Base-by-base conservation (phyloP, 352 stramenopile genomes). In the Globisporangium emineosum region DNA sequence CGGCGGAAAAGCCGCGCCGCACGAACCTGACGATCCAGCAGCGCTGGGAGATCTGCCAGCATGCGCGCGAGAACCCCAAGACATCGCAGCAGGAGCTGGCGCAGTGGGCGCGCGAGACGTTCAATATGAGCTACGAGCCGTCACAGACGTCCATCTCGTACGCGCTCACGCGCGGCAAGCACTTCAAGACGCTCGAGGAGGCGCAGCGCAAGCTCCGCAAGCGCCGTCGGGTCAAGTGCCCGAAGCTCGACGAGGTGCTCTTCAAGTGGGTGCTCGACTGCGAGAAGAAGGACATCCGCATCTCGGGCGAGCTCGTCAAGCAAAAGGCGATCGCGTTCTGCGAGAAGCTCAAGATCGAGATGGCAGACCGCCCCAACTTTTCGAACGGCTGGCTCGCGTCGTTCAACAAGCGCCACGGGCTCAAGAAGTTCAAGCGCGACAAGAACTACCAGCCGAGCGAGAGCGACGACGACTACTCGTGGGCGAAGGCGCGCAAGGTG, bases 381-480 rank as follows among this genome's bases (percentile, higher is more conserved):
- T 94, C 86, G 8, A 94, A 94, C 65, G 86, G 86, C 57, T 94
- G 86, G 86, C 69, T 94, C 52, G 83, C 82, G 56, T 90, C 79
- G 13, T 95, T 95, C 65, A 93, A 93, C 63, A 68, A 68, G 56
- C 63, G 63, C 8, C 83, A 94, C 49, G 53, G 59, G 35, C 63
- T 68, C 45, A 68, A 68, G 45, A 68, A 68, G 56, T 68, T 68
- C 47, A 68, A 68, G 56, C 63, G 63, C 15, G 63, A 64, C 49
- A 59, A 43, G 35, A 63, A 54, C 17, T 68, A 64, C 49, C 45
- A 59, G n/a, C 55, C 47, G 25, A 64, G 47, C 32, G 63, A 68
- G 35, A 64, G 55, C 25, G 63, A 68, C 15, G 57, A 68, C 47
- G 63, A 68, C 55, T 68, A 64, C 30, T 32, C 58, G n/a, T 66